phyloP scores from a whole-genome alignment of 2,329 filamentous ascomycete genomes.

The Colletotrichum endophyticum region DNA sequence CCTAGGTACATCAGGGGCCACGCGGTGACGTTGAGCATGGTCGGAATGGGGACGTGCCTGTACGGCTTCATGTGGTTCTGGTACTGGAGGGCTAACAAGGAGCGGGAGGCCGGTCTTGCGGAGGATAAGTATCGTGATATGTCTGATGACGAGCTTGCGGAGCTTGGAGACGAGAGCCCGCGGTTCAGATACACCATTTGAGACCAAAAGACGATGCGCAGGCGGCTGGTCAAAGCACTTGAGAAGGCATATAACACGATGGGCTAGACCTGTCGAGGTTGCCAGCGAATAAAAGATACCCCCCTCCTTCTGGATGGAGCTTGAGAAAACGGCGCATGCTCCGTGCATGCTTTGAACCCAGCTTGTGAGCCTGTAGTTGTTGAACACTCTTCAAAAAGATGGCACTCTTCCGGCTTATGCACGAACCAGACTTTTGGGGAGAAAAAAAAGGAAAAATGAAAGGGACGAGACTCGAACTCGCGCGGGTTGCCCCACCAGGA shows the following conservation, averaged over 20 bases:
- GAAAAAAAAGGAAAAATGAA: background rate
- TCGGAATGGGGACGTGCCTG: slow-evolving; percentile 27
- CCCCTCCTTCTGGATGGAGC: background rate
- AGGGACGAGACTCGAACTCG: slow-evolving; percentile 12
- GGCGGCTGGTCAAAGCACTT: background rate
- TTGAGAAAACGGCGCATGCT: background rate
- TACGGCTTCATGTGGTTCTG: slow-evolving; percentile 43
- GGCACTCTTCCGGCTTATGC: fast-evolving
- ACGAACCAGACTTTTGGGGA: background rate
- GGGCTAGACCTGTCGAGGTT: background rate
- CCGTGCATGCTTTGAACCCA: background rate
- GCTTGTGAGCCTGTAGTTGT: fast-evolving
- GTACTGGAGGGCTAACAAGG: slow-evolving; percentile 47
- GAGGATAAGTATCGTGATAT: slow-evolving; percentile 42
- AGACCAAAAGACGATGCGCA: background rate
- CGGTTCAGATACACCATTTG: slow-evolving; percentile 50
- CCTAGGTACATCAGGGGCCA: slow-evolving; percentile 68
- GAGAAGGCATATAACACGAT: background rate
- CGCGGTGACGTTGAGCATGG: slow-evolving; percentile 45
- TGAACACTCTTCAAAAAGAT: background rate
- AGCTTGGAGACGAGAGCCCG: slow-evolving; percentile 58
- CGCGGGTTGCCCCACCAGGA: slow-evolving; percentile 12
- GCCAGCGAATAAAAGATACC: background rate
- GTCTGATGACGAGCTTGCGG: slow-evolving; percentile 51
- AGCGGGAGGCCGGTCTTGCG: slow-evolving; percentile 42